Evolutionary conservation across 768 basidiomycete genomes (phyloP).

Genomic region (Cytidiella melzeri): DNA sequence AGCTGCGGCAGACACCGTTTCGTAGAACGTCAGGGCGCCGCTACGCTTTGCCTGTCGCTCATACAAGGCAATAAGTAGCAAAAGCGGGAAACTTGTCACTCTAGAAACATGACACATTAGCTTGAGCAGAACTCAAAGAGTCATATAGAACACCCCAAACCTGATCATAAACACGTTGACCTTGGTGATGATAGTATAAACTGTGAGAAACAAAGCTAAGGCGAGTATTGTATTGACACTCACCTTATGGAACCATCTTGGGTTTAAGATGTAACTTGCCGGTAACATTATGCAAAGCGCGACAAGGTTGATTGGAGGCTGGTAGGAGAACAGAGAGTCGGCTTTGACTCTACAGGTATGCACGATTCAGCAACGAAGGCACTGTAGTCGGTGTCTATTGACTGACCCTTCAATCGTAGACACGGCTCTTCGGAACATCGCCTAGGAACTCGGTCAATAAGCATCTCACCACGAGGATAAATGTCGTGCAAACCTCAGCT

Average conservation of each 20-base stretch:
- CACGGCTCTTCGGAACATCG: slow-evolving; percentile 93
- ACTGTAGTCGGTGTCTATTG: slow-evolving; percentile 3
- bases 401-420: slow-evolving; percentile 87
- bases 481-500: slow-evolving; percentile 57
- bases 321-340: slow-evolving; percentile 90
- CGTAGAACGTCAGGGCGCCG: slow-evolving; percentile 61
- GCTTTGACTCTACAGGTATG: slow-evolving; percentile 59
- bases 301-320: slow-evolving; percentile 86
- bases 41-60: slow-evolving; percentile 76
- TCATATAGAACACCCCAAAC: slow-evolving; percentile 27
- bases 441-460: slow-evolving; percentile 36
- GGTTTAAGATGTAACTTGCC: slow-evolving; percentile 75
- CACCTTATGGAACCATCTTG: slow-evolving; percentile 98
- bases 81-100: slow-evolving; percentile 77
- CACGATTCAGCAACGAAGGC: neutral
- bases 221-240: slow-evolving; percentile 4
- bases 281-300: slow-evolving; percentile 87
- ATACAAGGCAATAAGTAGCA: slow-evolving; percentile 76
- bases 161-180: slow-evolving; percentile 87
- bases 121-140: no score
- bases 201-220: no score
- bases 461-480: neutral
- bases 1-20: slow-evolving; percentile 59
- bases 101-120: slow-evolving; percentile 34
- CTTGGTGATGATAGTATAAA: slow-evolving; percentile 29